Conservation (phyloP, 257 asterid genomes). For the Penstemon davidsonii region DNA sequence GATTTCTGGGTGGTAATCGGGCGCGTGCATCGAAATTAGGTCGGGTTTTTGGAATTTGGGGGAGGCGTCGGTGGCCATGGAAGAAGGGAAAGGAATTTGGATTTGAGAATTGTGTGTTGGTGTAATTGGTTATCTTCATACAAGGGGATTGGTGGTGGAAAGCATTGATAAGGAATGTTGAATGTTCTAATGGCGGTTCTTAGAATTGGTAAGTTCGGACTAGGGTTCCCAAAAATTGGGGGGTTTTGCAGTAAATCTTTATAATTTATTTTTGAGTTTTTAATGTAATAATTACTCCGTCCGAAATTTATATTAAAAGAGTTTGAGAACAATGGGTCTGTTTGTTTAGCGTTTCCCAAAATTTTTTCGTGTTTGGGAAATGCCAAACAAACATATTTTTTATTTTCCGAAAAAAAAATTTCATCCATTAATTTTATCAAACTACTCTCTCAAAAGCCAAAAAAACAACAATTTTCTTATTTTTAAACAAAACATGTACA, state of each 20-base stretch:
- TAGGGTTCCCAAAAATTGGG: slow-evolving; percentile 2
- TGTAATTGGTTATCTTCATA: slow-evolving; percentile 26
- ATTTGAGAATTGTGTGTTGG: slow-evolving; percentile 9
- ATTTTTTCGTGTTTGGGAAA: too few species aligned
- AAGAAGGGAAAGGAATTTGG: slow-evolving; percentile 19
- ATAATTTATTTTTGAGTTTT: too few species aligned
- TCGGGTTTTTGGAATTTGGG: slow-evolving; percentile 69
- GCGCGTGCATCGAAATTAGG: slow-evolving; percentile 49
- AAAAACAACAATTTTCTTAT: too few species aligned
- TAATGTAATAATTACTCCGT: too few species aligned
- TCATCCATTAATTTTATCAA: too few species aligned
- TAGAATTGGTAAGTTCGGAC: background rate
- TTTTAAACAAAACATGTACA: too few species aligned
- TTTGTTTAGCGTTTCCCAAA: too few species aligned
- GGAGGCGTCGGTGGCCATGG: slow-evolving; percentile 79
- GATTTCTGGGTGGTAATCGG: slow-evolving; percentile 47
- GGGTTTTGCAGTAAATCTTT: background rate
- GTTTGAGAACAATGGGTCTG: too few species aligned
- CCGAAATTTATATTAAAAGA: too few species aligned
- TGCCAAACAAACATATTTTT: too few species aligned
- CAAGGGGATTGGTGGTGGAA: slow-evolving; percentile 9
- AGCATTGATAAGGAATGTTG: background rate
- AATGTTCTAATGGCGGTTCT: background rate
- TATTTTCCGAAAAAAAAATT: too few species aligned
- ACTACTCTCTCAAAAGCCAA: too few species aligned